phyloP scores from a whole-genome alignment of 2,329 filamentous ascomycete genomes.

The Raffaelea albimanens region DNA sequence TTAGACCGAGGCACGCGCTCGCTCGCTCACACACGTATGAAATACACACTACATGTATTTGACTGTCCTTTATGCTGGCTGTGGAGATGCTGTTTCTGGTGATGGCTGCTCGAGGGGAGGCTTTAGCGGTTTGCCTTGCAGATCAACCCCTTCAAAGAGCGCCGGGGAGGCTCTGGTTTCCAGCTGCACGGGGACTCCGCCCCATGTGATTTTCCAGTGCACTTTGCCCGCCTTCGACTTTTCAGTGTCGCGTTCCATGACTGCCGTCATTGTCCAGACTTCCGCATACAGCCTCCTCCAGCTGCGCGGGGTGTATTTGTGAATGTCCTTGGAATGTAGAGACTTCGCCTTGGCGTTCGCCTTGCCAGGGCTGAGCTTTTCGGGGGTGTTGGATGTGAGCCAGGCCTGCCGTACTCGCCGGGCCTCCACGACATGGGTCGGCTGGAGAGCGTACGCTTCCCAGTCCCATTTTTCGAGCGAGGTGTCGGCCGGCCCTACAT shows the following conservation, averaged over 20 bases:
- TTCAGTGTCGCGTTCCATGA: constrained; percentile 21
- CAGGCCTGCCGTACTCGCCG: constrained; percentile 23
- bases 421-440: constrained; percentile 29
- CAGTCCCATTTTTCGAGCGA: constrained; percentile 27
- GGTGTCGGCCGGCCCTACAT: constrained; percentile 14
- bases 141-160: constrained; percentile 42
- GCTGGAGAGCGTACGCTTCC: constrained; percentile 28
- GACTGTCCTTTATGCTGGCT: too few species aligned
- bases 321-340: constrained; percentile 20
- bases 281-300: constrained; percentile 38
- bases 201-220: constrained; percentile 36
- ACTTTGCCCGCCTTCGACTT: constrained; percentile 12
- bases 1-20: too few species aligned
- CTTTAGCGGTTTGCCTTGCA: too few species aligned
- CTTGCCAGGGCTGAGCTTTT: too few species aligned
- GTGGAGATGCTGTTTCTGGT: not conserved
- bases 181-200: constrained; percentile 19
- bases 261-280: constrained; percentile 35
- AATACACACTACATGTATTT: too few species aligned
- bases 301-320: constrained; percentile 27
- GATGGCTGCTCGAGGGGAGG: constrained; percentile 5
- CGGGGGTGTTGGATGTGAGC: constrained; percentile 23
- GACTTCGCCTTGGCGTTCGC: too few species aligned
- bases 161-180: constrained; percentile 25
- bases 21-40: too few species aligned